Evolutionary conservation across 306 rosid genomes (phyloP).

Genomic region (Malus orientalis): DNA sequence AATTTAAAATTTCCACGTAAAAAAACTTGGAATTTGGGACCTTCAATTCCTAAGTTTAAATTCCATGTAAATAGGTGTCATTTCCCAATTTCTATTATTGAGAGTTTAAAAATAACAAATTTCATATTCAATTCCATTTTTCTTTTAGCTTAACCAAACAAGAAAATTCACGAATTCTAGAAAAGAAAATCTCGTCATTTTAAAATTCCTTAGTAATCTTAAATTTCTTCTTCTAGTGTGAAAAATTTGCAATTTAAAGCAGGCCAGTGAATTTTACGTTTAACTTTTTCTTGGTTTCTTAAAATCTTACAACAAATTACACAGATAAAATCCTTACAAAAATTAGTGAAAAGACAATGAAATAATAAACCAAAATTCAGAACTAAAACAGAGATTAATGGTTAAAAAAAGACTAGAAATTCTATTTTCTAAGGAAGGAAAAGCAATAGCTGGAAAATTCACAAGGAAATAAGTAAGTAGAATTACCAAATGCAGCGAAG

Average conservation of each 20-base stretch:
- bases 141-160: too few relatives aligned
- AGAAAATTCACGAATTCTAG: too few relatives aligned
- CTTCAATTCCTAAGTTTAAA: too few relatives aligned
- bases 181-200: too few relatives aligned
- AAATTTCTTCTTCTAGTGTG: not conserved
- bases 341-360: not conserved
- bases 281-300: not conserved
- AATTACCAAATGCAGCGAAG: not conserved
- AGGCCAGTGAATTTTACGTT: not conserved
- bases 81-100: too few relatives aligned
- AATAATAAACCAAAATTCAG: not conserved
- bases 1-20: too few relatives aligned
- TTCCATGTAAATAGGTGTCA: too few relatives aligned
- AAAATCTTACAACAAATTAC: not conserved
- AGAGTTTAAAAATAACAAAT: too few relatives aligned
- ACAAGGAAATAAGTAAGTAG: not conserved
- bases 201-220: too few relatives aligned
- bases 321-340: not conserved
- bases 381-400: not conserved
- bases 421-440: not conserved
- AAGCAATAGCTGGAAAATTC: not conserved
- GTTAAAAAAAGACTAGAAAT: not conserved
- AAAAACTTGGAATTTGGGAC: too few relatives aligned
- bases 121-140: too few relatives aligned
- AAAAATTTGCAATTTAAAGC: not conserved